Percentiles rank a stretch among this genome's conserved stretches.
These are phyloP conservation scores for Cladosporium austrohemisphaericum DNA, from an alignment of 2,329 filamentous ascomycete species.

Conservation along the genomic window DNA sequence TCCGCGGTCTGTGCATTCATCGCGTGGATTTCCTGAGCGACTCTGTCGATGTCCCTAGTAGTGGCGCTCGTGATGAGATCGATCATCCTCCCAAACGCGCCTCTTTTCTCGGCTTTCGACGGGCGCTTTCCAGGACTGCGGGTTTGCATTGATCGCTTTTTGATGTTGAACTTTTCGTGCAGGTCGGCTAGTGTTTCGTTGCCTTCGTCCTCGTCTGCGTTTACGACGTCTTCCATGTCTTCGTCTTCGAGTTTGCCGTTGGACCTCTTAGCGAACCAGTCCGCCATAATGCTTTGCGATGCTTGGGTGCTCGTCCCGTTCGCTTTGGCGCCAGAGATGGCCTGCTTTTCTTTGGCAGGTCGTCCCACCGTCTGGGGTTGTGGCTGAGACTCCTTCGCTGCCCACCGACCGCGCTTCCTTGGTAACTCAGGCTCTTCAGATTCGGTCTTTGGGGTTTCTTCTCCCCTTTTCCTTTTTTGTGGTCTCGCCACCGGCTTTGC, in stretches of 20 bases:
- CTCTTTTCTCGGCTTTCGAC: neutral
- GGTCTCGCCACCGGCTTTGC: neutral
- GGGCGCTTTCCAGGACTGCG: neutral
- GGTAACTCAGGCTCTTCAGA: neutral
- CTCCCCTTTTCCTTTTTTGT: conserved; percentile 22
- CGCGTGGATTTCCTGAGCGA: conserved; percentile 3
- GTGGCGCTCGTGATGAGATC: neutral
- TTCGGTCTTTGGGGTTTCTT: conserved; percentile 13
- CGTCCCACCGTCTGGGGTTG: too few relatives aligned
- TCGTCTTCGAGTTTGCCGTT: conserved; percentile 17
- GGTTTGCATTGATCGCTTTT: neutral
- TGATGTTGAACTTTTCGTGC: neutral
- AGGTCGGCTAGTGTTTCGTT: neutral
- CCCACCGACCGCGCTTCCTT: conserved; percentile 11
- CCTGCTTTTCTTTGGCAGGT: neutral
- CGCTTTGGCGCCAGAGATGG: neutral
- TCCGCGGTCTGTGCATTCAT: conserved; percentile 9
- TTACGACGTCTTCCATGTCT: neutral
- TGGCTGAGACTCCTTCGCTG: neutral
- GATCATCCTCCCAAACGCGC: neutral
- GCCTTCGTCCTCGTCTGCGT: neutral
- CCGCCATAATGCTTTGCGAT: conserved; percentile 11
- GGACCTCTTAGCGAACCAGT: conserved; percentile 12
- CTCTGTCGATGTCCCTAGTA: neutral
- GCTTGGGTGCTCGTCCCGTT: neutral